A percentile compares a stretch with the other conserved stretches of the same genome.
phyloP scores from a whole-genome alignment of 441 rosid species.

The Monsonia emarginata region DNA sequence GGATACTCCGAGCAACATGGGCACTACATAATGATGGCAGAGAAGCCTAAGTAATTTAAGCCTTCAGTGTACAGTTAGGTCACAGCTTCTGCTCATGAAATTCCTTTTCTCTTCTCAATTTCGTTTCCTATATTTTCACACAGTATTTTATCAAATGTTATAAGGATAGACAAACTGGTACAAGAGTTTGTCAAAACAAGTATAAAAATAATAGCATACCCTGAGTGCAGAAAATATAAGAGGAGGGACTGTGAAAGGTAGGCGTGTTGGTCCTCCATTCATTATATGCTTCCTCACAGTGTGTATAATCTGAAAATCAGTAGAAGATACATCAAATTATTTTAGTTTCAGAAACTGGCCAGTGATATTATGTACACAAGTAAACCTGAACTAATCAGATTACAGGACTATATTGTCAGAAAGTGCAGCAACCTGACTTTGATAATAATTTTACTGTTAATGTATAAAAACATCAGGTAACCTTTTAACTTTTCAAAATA shows the following conservation, averaged over 20 bases:
- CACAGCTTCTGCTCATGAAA: background rate
- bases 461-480: background rate
- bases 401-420: background rate
- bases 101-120: background rate
- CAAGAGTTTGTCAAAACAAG: background rate
- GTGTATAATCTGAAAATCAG: conserved; percentile 41
- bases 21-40: background rate
- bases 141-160: background rate
- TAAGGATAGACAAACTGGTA: background rate
- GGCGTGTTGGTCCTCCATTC: conserved; percentile 48
- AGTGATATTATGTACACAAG: conserved; percentile 12
- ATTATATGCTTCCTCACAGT: conserved; percentile 48
- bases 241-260: conserved; percentile 48
- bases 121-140: background rate
- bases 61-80: background rate
- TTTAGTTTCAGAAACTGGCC: conserved; percentile 8
- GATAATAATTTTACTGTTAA: background rate
- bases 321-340: conserved; percentile 8
- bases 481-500: too few species aligned
- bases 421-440: background rate
- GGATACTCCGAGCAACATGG: background rate
- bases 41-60: background rate
- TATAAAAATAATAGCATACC: conserved; percentile 26
- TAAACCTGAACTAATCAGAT: background rate
- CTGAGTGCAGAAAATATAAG: conserved; percentile 49